These are phyloP conservation scores for Yamadazyma membranifaciens DNA, from an alignment of 1,139 yeast species.

Conservation along the genomic window DNA sequence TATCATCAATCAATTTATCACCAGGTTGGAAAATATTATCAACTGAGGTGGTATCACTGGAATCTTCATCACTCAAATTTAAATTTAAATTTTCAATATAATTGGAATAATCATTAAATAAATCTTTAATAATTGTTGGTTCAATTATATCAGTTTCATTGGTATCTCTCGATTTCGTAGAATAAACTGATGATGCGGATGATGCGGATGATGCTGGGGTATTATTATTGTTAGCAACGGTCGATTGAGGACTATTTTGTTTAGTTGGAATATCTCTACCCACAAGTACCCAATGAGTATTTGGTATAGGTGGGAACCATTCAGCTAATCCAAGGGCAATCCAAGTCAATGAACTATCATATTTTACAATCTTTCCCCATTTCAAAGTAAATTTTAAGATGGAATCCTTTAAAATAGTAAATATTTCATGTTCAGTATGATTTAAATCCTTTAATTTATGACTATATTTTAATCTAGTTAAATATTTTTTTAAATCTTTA, in stretches of 20 bases:
- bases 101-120: conserved; percentile 49
- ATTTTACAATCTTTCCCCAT: conserved; percentile 78
- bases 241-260: background rate
- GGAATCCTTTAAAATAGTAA: conserved; percentile 58
- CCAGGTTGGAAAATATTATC: background rate
- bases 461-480: conserved; percentile 36
- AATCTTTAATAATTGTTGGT: conserved; percentile 27
- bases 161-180: background rate
- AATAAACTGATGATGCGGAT: background rate
- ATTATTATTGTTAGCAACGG: too few relatives aligned
- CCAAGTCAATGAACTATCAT: conserved; percentile 84
- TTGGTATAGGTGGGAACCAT: conserved; percentile 72
- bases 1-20: background rate
- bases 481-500: conserved; percentile 53
- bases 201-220: background rate
- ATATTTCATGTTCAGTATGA: conserved; percentile 50
- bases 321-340: conserved; percentile 85
- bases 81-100: conserved; percentile 31
- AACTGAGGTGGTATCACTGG: conserved; percentile 15
- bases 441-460: conserved; percentile 8
- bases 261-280: conserved; percentile 37
- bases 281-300: conserved; percentile 43
- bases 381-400: conserved; percentile 63
- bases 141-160: background rate
- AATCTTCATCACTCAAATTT: conserved; percentile 16